phyloP scores from a whole-genome alignment of 805 yeast species.

The Myxozyma lipomycoides region DNA sequence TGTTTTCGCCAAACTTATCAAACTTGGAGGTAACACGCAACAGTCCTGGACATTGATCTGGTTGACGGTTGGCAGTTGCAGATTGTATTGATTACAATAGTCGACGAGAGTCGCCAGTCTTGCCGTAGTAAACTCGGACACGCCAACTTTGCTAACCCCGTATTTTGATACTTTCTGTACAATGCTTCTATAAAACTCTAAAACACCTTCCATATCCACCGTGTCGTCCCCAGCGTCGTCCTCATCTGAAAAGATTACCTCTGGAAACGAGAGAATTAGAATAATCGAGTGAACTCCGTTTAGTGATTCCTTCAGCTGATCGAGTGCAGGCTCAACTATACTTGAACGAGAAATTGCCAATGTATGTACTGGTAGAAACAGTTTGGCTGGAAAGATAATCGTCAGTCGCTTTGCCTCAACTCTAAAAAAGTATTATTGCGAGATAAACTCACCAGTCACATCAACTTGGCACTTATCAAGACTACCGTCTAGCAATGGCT shows the following conservation, averaged over 20 bases:
- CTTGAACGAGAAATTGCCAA: conserved; percentile 9
- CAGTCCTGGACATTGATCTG: conserved; percentile 38
- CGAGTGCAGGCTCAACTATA: conserved; percentile 10
- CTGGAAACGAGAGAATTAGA: conserved; percentile 33
- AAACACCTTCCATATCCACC: conserved; percentile 16
- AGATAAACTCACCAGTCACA: conserved; percentile 10
- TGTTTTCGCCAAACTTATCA: conserved; percentile 32
- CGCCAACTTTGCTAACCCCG: conserved; percentile 29
- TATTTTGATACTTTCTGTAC: conserved; percentile 15
- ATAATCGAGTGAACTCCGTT: background rate
- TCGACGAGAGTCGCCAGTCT: conserved; percentile 28
- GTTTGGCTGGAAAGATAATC: conserved; percentile 14
- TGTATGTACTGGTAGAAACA: conserved; percentile 19
- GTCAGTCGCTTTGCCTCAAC: no score
- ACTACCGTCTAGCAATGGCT: background rate
- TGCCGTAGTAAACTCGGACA: conserved; percentile 33
- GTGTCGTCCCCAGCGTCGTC: conserved; percentile 1
- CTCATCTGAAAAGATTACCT: conserved; percentile 33
- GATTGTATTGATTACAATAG: conserved; percentile 15
- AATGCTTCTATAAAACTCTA: conserved; percentile 28
- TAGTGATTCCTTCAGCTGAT: background rate
- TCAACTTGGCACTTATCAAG: conserved; percentile 9
- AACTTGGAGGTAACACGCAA: conserved; percentile 38
- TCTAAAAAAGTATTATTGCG: no score
- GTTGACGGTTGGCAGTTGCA: conserved; percentile 29